Percentiles rank a stretch among this genome's conserved stretches.
phyloP scores from a whole-genome alignment of 2,329 filamentous ascomycete genomes.

The Trichoderma sp. region DNA sequence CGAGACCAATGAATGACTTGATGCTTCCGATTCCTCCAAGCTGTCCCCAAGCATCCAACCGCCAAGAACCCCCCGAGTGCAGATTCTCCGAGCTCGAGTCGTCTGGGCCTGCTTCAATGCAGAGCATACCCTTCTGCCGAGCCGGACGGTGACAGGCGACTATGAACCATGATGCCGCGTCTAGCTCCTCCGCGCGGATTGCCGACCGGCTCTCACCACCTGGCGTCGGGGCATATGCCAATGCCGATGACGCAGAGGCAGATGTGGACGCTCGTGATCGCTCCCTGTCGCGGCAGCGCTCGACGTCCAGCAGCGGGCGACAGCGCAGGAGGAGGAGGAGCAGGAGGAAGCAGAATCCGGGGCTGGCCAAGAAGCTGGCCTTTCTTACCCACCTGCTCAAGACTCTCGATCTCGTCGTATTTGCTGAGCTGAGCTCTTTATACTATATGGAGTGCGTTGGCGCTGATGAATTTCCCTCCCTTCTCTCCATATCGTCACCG shows the following conservation, averaged over 20 bases:
- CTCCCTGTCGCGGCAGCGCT: conserved; percentile 19
- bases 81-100: background rate
- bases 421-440: conserved; percentile 60
- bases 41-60: background rate
- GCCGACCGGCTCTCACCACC: conserved; percentile 23
- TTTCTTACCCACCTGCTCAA: conserved; percentile 59
- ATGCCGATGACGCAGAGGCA: conserved; percentile 16
- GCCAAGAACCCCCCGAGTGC: background rate
- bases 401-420: conserved; percentile 60
- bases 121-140: conserved; percentile 25
- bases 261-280: conserved; percentile 3
- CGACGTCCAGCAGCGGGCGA: conserved; percentile 26
- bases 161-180: conserved; percentile 52
- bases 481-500: background rate
- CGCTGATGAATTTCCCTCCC: background rate
- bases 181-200: conserved; percentile 38
- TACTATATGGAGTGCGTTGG: conserved; percentile 65
- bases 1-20: background rate
- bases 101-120: conserved; percentile 19
- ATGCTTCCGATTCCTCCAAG: background rate
- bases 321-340: conserved; percentile 38
- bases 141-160: conserved; percentile 38
- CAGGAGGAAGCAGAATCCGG: conserved; percentile 38
- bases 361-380: conserved; percentile 55
- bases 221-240: conserved; percentile 18